Conservation (phyloP, 108 stramenopile species). For the Poteriospumella lacustris region DNA sequence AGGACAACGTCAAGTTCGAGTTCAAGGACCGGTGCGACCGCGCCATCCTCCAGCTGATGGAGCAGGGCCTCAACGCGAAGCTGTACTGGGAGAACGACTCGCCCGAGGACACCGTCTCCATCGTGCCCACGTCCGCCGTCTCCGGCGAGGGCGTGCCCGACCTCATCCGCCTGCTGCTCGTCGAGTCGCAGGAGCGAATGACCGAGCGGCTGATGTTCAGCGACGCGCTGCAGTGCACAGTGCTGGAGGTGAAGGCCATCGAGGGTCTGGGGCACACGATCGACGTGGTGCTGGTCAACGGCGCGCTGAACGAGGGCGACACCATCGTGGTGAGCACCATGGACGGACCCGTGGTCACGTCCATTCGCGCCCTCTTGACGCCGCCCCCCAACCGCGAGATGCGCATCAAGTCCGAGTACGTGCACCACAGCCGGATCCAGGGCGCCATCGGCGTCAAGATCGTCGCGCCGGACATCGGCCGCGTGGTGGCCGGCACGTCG, state of each 20-base stretch:
- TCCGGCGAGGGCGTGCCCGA: constrained; percentile 98
- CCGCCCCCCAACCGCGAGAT: constrained; percentile 95
- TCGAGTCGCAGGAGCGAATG: constrained; percentile 69
- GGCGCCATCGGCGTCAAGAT: constrained; percentile 97
- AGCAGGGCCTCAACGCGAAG: constrained; percentile 94
- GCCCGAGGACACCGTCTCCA: constrained; percentile 49
- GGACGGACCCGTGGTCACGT: constrained; percentile 92
- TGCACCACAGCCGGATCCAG: constrained; percentile 88
- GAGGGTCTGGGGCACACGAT: constrained; percentile 98
- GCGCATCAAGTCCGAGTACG: constrained; percentile 91
- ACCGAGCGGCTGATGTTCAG: constrained; percentile 82
- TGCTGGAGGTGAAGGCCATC: constrained; percentile 96
- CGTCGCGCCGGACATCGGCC: constrained; percentile 78
- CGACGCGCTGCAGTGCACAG: constrained; percentile 79
- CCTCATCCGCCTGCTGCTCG: constrained; percentile 79
- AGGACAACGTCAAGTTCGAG: constrained; percentile 76
- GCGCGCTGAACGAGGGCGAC: constrained; percentile 81
- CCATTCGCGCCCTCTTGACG: constrained; percentile 90
- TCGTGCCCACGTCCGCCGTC: constrained; percentile 94
- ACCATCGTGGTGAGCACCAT: constrained; percentile 80
- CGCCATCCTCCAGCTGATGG: constrained; percentile 75
- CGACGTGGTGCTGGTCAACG: constrained; percentile 93
- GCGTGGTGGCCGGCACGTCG: constrained; percentile 95
- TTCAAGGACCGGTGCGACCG: constrained; percentile 75
- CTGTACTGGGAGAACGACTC: constrained; percentile 99